Evolutionary conservation across 2,329 filamentous ascomycete species (phyloP), one percentile per base, ranked within the genome.

Genomic region (Metarhizium album): DNA sequence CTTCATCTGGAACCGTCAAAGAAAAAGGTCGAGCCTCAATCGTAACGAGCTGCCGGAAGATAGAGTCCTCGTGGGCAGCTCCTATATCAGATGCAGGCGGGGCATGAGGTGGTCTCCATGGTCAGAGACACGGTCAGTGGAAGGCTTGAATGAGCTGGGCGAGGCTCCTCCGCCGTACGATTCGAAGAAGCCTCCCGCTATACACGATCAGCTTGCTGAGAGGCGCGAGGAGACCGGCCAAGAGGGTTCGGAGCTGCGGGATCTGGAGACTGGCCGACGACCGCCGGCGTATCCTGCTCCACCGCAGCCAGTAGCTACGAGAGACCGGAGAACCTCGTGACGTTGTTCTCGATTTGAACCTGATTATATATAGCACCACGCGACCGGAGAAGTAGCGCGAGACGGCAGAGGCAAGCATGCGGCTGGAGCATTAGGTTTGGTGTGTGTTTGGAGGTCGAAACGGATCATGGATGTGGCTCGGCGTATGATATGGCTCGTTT

Each of bases 151-250:
- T 60, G 81, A 84, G 66, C 64, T 74, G 42, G 82, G 82, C 27
- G 80, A 84, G 62, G 79, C 81, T 9, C 82, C 82, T 47, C 82
- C 82, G 46, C 79, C 82, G 0, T 86, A 86, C 61, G 69, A 67
- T 40, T 59, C 60, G 6, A 67, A 66, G 57, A 62, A 64, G 55
- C 54, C 60, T 27, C 49, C 55, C 18, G 49, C 24, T 29, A 35
- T 49, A 20, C 23, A 37, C 31, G 42, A 46, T 27, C n/a, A 31
- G 16, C 48, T 20, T 37, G 38, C 20, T 4, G 5, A 24, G n/a
- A 23, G 16, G 22, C 38, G 16, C 23, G 31, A 53, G 35, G 46
- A 37, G 43, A 13, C 42, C 18, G 46, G 46, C 43, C 45, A 27
- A 9, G 54, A 45, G 46, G 56, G 7, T 1, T 50, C 52, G 37